These are phyloP conservation scores for Liriodendron chinense DNA, from an alignment of 164 flowering plant genomes.

Conservation along the genomic window DNA sequence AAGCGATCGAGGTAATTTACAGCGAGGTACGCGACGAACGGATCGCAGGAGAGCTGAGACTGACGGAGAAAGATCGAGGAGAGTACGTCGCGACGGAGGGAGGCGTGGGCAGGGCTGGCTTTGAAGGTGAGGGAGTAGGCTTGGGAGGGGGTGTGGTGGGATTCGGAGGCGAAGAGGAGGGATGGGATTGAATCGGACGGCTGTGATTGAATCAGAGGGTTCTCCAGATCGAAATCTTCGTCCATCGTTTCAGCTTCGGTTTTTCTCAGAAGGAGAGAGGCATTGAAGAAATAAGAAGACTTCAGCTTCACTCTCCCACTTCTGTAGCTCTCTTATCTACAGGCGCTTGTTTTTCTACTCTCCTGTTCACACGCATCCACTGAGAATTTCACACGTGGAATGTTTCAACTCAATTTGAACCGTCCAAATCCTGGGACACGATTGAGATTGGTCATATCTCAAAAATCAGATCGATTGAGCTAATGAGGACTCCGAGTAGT, in stretches of 20 bases:
- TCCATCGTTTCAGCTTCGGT: not conserved
- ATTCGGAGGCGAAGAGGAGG: conserved; percentile 45
- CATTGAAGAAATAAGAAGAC: conserved; percentile 5
- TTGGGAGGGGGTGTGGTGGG: conserved; percentile 56
- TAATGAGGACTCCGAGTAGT: no score
- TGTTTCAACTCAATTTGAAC: no score
- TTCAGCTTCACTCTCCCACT: not conserved
- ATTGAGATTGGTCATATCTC: no score
- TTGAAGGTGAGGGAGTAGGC: conserved; percentile 10
- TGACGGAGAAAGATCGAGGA: conserved; percentile 23
- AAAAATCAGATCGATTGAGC: no score
- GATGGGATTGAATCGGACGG: conserved; percentile 15
- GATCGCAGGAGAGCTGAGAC: conserved; percentile 26
- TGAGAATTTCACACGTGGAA: no score
- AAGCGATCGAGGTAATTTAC: conserved; percentile 72
- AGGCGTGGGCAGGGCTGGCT: conserved; percentile 4
- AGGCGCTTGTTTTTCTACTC: not conserved
- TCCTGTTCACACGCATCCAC: no score
- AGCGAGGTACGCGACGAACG: conserved; percentile 49
- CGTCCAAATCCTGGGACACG: no score
- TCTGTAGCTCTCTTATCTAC: not conserved
- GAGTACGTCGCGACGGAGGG: conserved; percentile 35
- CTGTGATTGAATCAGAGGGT: conserved; percentile 35
- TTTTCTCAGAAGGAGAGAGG: not conserved
- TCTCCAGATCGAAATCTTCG: conserved; percentile 47